phyloP scores from a whole-genome alignment of 2,329 filamentous ascomycete species.

The Fusarium ambrosium region DNA sequence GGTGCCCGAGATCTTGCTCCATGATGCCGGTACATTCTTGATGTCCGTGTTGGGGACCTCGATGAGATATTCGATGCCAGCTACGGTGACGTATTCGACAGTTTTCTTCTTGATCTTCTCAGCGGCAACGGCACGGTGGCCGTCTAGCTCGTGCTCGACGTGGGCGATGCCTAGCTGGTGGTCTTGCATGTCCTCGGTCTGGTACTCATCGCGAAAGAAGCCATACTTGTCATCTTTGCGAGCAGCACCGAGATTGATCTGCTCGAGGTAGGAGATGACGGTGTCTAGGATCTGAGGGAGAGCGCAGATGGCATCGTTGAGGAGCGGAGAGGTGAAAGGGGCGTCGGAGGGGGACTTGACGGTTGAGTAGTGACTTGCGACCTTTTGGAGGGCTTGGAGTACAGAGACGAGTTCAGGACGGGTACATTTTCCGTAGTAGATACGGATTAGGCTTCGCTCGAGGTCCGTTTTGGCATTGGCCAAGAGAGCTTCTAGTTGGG shows the following conservation, averaged over 20 bases:
- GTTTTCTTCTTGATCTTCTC: constrained; percentile 77
- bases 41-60: constrained; percentile 88
- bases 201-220: constrained; percentile 90
- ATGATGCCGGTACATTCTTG: constrained; percentile 91
- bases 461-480: constrained; percentile 82
- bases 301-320: constrained; percentile 79
- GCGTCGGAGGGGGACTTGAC: constrained; percentile 75
- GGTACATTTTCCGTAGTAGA: constrained; percentile 97
- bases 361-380: constrained; percentile 80
- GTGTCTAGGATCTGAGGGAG: constrained; percentile 82
- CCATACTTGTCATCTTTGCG: constrained; percentile 91
- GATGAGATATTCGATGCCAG: constrained; percentile 94
- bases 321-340: constrained; percentile 78
- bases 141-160: constrained; percentile 89
- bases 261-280: constrained; percentile 82
- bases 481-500: constrained; percentile 81
- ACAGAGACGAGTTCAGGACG: constrained; percentile 88
- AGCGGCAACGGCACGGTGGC: constrained; percentile 79
- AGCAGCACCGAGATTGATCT: constrained; percentile 87
- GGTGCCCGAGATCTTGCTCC: constrained; percentile 94
- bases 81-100: constrained; percentile 84
- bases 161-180: constrained; percentile 92
- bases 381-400: constrained; percentile 86
- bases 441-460: constrained; percentile 92
- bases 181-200: constrained; percentile 89